phyloP scores from a whole-genome alignment of 345 rosid species.

The Citrus maxima region DNA sequence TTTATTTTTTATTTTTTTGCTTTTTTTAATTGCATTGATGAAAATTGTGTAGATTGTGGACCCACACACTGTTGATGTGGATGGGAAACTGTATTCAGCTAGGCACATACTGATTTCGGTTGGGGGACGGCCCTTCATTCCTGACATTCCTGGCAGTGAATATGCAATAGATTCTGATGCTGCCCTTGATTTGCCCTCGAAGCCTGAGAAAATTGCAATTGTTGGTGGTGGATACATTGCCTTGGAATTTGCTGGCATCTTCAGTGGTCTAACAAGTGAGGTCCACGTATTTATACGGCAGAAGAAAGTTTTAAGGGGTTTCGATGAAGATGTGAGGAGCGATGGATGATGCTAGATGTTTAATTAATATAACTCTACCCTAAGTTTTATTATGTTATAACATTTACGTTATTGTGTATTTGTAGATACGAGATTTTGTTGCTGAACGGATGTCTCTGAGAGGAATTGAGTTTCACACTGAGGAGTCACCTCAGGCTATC shows the following conservation, averaged over 20 bases:
- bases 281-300: slow-evolving; percentile 94
- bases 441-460: slow-evolving; percentile 83
- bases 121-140: slow-evolving; percentile 94
- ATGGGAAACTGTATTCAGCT: slow-evolving; percentile 77
- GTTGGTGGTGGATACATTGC: slow-evolving; percentile 97
- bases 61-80: slow-evolving; percentile 86
- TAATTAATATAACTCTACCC: background rate
- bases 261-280: slow-evolving; percentile 76
- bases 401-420: background rate
- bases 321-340: slow-evolving; percentile 80
- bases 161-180: slow-evolving; percentile 91
- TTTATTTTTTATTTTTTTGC: background rate
- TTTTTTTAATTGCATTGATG: background rate
- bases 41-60: slow-evolving; percentile 58
- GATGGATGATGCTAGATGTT: slow-evolving; percentile 1
- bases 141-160: slow-evolving; percentile 88
- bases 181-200: slow-evolving; percentile 90
- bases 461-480: slow-evolving; percentile 87
- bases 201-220: slow-evolving; percentile 80
- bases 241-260: slow-evolving; percentile 88
- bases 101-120: slow-evolving; percentile 80
- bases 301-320: slow-evolving; percentile 86
- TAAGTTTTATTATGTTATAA: background rate
- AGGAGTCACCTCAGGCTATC: slow-evolving; percentile 86
- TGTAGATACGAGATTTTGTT: slow-evolving; percentile 87